Percentiles rank a stretch among this genome's conserved stretches.
These are phyloP conservation scores for Cyclotella sp. DNA, from an alignment of 108 stramenopile species.

Conservation along the genomic window DNA sequence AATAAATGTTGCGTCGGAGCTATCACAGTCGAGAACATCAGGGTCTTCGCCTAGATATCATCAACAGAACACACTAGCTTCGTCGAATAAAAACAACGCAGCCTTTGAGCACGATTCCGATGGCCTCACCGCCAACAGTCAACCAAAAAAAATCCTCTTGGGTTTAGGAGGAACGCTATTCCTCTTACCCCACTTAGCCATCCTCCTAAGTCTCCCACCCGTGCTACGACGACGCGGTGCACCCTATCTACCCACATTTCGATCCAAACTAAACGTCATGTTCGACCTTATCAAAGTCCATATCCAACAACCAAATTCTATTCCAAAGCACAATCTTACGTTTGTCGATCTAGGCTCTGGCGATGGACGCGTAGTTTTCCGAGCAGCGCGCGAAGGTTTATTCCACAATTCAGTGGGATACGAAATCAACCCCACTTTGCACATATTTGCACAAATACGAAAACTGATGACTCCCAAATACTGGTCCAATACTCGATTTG, in stretches of 20 bases:
- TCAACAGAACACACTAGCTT: too few species aligned
- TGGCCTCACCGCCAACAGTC: too few species aligned
- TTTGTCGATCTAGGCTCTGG: slow-evolving; percentile 72
- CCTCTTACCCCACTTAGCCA: slow-evolving; percentile 50
- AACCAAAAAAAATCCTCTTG: not conserved
- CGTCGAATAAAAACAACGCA: too few species aligned
- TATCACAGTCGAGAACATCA: too few species aligned
- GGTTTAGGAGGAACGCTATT: slow-evolving; percentile 40
- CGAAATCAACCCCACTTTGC: slow-evolving; percentile 66
- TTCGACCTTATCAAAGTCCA: slow-evolving; percentile 49
- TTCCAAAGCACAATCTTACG: not conserved
- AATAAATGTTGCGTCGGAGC: too few species aligned
- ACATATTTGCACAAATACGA: slow-evolving; percentile 44
- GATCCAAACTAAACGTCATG: slow-evolving; percentile 46
- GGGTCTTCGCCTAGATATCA: too few species aligned
- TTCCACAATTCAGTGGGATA: slow-evolving; percentile 60
- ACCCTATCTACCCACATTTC: slow-evolving; percentile 66
- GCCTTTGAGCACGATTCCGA: too few species aligned
- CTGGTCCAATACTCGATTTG: slow-evolving; percentile 55
- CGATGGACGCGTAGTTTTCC: slow-evolving; percentile 71
- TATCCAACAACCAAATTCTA: slow-evolving; percentile 5
- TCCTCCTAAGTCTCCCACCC: slow-evolving; percentile 62
- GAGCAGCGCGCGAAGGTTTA: slow-evolving; percentile 61
- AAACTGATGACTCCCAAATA: slow-evolving; percentile 53
- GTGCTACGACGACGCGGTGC: slow-evolving; percentile 62